Evolutionary conservation across 1,284 basidiomycete genomes (phyloP).

Genomic region (Leccinum pachyderme): DNA sequence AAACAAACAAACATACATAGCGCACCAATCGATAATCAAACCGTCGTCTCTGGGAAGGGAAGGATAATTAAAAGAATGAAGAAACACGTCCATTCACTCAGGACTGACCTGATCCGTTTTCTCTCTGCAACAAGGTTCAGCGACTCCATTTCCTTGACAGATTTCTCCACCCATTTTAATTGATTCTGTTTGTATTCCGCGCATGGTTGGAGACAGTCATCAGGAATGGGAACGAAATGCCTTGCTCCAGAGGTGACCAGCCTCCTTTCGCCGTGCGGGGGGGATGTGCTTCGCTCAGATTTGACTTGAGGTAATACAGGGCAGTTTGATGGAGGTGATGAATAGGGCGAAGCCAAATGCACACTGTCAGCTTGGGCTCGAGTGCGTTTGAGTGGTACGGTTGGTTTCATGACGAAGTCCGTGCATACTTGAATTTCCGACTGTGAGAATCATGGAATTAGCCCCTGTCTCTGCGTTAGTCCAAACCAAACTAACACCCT

Average conservation of each 20-base stretch:
- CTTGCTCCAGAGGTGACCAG: conserved; percentile 27
- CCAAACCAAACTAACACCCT: too few species aligned
- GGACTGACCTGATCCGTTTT: conserved; percentile 26
- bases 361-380: background rate
- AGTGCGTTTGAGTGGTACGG: conserved; percentile 18
- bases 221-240: conserved; percentile 28
- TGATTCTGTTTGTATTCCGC: conserved; percentile 23
- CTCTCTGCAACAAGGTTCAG: conserved; percentile 22
- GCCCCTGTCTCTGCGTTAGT: background rate
- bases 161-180: conserved; percentile 20
- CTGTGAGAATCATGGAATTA: conserved; percentile 7
- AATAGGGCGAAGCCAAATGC: background rate
- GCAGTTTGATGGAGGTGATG: background rate
- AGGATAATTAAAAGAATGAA: background rate
- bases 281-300: conserved; percentile 22
- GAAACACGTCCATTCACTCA: background rate
- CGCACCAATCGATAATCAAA: conserved; percentile 30
- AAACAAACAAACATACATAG: background rate
- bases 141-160: conserved; percentile 19
- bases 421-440: background rate
- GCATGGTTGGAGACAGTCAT: conserved; percentile 23
- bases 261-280: conserved; percentile 12
- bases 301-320: conserved; percentile 12
- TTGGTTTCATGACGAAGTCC: background rate
- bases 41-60: conserved; percentile 29